These are phyloP conservation scores for Thelonectria rubi DNA, from an alignment of 2,329 filamentous ascomycete genomes.

Conservation along the genomic window DNA sequence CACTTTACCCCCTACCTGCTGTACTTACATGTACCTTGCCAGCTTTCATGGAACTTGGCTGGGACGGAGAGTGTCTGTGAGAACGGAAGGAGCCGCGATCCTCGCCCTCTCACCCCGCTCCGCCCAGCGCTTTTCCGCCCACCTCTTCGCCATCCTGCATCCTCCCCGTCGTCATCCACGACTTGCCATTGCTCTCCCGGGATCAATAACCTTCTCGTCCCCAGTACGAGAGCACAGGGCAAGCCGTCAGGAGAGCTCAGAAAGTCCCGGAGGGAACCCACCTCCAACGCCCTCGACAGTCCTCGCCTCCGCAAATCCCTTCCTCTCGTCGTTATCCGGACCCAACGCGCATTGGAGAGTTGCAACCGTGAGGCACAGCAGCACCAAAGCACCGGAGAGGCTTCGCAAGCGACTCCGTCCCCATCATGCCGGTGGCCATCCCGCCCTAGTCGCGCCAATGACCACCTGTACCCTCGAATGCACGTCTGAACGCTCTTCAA, in stretches of 20 bases:
- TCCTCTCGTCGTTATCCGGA: slow-evolving; percentile 4
- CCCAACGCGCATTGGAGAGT: slow-evolving; percentile 8
- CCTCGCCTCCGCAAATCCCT: not conserved
- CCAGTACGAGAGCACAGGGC: not conserved
- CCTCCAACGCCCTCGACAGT: not conserved
- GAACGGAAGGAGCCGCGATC: slow-evolving; percentile 21
- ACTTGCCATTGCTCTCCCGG: not conserved
- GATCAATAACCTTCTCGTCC: slow-evolving; percentile 1
- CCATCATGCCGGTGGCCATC: slow-evolving; percentile 3
- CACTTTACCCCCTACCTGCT: not conserved
- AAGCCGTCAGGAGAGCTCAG: not conserved
- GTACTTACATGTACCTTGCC: not conserved
- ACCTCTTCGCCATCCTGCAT: not conserved
- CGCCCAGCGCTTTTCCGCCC: not conserved
- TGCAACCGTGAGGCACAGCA: slow-evolving; percentile 13
- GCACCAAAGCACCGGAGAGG: slow-evolving; percentile 14
- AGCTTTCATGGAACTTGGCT: too few species aligned
- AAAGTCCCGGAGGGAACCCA: not conserved
- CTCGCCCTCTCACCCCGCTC: not conserved
- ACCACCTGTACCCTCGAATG: slow-evolving; percentile 6
- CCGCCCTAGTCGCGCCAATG: slow-evolving; percentile 23
- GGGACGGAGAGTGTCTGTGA: slow-evolving; percentile 2
- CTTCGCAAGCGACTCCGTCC: slow-evolving; percentile 14
- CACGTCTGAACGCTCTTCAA: slow-evolving; percentile 16
- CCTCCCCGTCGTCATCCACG: not conserved